Base-by-base conservation (phyloP, 352 stramenopile genomes). In the Blastocystis sp. region DNA sequence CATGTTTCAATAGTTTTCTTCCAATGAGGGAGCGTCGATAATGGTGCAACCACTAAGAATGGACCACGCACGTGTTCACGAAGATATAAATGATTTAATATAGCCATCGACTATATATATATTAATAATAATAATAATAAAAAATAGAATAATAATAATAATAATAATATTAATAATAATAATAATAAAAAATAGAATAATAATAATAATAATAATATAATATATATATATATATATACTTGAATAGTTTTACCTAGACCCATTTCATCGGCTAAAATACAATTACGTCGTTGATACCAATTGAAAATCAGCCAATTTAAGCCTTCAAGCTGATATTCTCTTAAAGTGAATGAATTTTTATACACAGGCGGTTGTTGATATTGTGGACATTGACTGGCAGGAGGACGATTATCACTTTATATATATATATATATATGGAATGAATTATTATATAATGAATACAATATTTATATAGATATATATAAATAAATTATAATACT, bases 11-110 rank as follows among this genome's bases (percentile, higher is more conserved):
- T 95, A 68, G 98, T 91, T 36, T 88, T 79, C 67, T 97, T 86
- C 93, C 93, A 99, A 69, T 99, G 94, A 19, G 81, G 77, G 24
- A 99, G 76, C 0, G 91, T 97, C 4, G 84, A 93, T 13, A 98
- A 75, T 7, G 91, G 91, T 2, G 86, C 91, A 32, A 99, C 80
- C 30, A 99, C 81, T 1, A 99, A 75, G 67, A 94, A 96, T n/a
- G 91, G 91, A 5, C 86, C 84, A 4, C 77, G 76, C 46, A 82
- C 91, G 57, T 91, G 76, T 32, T 94, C 78, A 45, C 80, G 74
- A 47, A 82, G 76, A 10, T 33, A 62, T 39, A 62, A 62, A 34
- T 62, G 52, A 19, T 62, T 62, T 21, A 62, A 33, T 18, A 95
- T 95, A 11, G 83, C 80, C 21, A 83, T 62, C n/a, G 52, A 62